These are phyloP conservation scores for Piloderma croceum DNA, from an alignment of 768 basidiomycete species.

Conservation along the genomic window DNA sequence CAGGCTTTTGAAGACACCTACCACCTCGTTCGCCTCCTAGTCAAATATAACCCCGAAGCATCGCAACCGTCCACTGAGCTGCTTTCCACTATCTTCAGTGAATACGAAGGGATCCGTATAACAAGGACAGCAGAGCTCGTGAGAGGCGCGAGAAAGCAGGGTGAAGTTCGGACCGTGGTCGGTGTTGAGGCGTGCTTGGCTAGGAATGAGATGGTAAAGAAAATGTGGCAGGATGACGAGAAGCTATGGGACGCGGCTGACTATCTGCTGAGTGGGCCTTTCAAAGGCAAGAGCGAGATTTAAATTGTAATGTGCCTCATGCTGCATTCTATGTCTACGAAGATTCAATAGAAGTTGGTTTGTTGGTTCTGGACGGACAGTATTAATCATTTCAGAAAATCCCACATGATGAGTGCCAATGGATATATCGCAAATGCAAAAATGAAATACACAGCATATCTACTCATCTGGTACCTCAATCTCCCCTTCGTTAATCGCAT, in stretches of 20 bases:
- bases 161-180: slow-evolving; percentile 29
- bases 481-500: slow-evolving; percentile 77
- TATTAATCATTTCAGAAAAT: too few relatives aligned
- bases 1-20: slow-evolving; percentile 40
- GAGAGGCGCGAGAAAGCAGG: slow-evolving; percentile 27
- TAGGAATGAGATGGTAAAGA: not conserved
- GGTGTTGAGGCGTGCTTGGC: slow-evolving; percentile 18
- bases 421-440: too few relatives aligned
- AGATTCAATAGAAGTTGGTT: too few relatives aligned
- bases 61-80: slow-evolving; percentile 20
- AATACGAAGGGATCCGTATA: slow-evolving; percentile 32
- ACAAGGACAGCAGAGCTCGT: slow-evolving; percentile 32
- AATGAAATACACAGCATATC: too few relatives aligned
- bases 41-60: slow-evolving; percentile 24
- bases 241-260: too few relatives aligned
- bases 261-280: too few relatives aligned
- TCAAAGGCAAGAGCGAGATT: too few relatives aligned
- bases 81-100: slow-evolving; percentile 26
- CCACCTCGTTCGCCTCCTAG: slow-evolving; percentile 29
- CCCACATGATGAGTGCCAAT: too few relatives aligned
- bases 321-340: too few relatives aligned
- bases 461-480: slow-evolving; percentile 86
- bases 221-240: not conserved
- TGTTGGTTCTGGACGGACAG: too few relatives aligned
- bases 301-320: too few relatives aligned